Evolutionary conservation across 139 green algal genomes (phyloP).

Genomic region (Chlorella vulgaris): DNA sequence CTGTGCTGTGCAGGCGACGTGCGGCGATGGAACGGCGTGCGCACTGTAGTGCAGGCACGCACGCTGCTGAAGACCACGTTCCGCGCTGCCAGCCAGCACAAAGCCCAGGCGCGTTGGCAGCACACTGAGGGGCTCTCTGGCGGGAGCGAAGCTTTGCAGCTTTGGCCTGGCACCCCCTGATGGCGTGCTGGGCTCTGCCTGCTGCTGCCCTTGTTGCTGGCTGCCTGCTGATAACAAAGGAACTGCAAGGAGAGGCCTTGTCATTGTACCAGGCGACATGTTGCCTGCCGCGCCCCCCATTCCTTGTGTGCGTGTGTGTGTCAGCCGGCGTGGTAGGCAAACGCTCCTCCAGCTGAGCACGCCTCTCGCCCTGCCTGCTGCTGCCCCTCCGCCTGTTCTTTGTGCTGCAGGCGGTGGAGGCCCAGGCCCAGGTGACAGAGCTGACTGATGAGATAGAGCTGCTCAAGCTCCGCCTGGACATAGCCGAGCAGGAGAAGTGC

Average conservation of each 20-base stretch:
- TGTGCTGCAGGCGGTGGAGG: constrained; percentile 63
- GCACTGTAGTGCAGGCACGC: constrained; percentile 64
- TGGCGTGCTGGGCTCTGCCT: neutral
- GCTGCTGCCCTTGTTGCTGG: neutral
- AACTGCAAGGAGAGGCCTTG: no score
- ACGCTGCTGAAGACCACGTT: constrained; percentile 79
- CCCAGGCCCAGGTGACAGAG: constrained; percentile 53
- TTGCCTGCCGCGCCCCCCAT: neutral
- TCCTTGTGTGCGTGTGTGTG: neutral
- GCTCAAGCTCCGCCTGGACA: constrained; percentile 71
- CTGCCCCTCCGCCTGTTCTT: no score
- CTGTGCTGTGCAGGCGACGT: constrained; percentile 57
- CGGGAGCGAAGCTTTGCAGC: neutral
- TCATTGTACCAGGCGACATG: no score
- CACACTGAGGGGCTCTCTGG: neutral
- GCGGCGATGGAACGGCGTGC: constrained; percentile 74
- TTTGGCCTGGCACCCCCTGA: neutral
- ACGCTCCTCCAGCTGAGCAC: no score
- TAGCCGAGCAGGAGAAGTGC: constrained; percentile 65
- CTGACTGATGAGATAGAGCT: constrained; percentile 71
- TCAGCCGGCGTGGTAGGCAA: no score
- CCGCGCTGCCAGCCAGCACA: constrained; percentile 65
- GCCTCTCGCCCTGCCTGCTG: no score
- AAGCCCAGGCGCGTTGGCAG: constrained; percentile 41
- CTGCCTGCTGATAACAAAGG: neutral